Evolutionary conservation across 2,329 filamentous ascomycete genomes (phyloP), one percentile per base, ranked within the genome.

Genomic region (Pseudogymnoascus sp.): DNA sequence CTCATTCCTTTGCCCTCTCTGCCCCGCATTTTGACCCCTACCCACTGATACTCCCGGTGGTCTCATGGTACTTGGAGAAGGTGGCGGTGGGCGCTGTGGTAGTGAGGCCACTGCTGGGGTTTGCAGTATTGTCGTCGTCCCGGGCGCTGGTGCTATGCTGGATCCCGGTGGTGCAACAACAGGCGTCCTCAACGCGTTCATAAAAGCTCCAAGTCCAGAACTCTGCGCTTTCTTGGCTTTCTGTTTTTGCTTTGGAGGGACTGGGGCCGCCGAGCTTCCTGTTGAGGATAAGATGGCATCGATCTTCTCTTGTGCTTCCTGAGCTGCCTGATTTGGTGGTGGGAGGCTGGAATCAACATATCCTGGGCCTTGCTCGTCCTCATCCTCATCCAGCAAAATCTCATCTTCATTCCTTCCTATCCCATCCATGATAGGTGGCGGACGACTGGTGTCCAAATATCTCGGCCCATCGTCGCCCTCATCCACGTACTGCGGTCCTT

Each of bases 321-420:
- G 40, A 4, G 59, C 65, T 61, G 69, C 67, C 8, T 66, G 62
- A 1, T 28, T 53, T 11, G 64, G 61, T 8, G 62, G 23, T 28
- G 65, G 16, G 37, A 66, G 37, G 21, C 43, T 62, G 5, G 34
- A 53, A 61, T 63, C 59, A 25, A 63, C 53, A 56, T 64, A 61
- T 37, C 36, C 40, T 18, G 61, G 53, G 60, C 56, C 49, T 12
- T 60, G 28, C 46, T 68, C 62, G n/a, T 76, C 74, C 7, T 75
- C 75, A 16, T 77, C 76, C 6, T 67, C 66, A n/a, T 71, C 74
- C 0, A 81, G 73, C 9, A 72, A 70, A 37, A 83, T 82, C 72
- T 83, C 80, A 61, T 81, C 76, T 1, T 70, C 64, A 65, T 82
- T 81, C 49, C 12, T 56, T 3, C 28, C 28, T 21, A 56, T 59